Base-by-base conservation (phyloP, 192 early-diverging fungal species). In the Paraglomus brasilianum region DNA sequence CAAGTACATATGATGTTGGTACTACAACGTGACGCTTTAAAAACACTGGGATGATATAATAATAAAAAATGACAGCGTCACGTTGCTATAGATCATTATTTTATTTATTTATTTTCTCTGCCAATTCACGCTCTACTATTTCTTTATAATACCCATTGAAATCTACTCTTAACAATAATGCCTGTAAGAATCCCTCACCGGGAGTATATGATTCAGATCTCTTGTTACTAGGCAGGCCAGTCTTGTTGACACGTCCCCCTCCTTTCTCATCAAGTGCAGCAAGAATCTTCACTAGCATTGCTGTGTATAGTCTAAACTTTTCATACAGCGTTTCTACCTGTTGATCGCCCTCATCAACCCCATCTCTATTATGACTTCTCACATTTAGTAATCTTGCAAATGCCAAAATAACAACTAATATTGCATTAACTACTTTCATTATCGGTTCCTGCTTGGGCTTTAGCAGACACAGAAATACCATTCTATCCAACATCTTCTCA, bases 391-490 rank as follows among this genome's bases (percentile, higher is more conserved):
- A 19, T 14, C 24, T 11, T 14, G 50, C 46, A 24, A 73, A 74
- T 11, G 58, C 13, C 24, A 83, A 55, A 1, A 82, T 67, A 15
- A 64, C 73, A 6, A 64, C 65, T 10, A 81, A 50, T 13, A 81
- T 74, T 17, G 66, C 64, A 65, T 78, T 66, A 8, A 83, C 50
- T 22, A 81, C 49, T 30, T 77, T 74, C 17, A 78, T 47, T 8
- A 83, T 72, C 1, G 74, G 71, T 4, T 73, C 71, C 57, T 85
- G 83, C 30, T 75, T 78, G 22, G 66, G 59, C 58, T 81, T 80
- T 19, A 83, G 49, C 7, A 85, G 62, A 11, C 81, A 83, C 52
- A 78, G 77, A 22, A 71, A 59, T 8, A 83, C 45, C 66, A 85
- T 76, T 15, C 70, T 74, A 52, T 85, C 76, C n/a, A 83, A 51